A percentile compares a stretch with the other conserved stretches of the same genome.
Evolutionary conservation across 2,329 filamentous ascomycete genomes (phyloP).

Genomic region (Aotearoamyces nothofagi): DNA sequence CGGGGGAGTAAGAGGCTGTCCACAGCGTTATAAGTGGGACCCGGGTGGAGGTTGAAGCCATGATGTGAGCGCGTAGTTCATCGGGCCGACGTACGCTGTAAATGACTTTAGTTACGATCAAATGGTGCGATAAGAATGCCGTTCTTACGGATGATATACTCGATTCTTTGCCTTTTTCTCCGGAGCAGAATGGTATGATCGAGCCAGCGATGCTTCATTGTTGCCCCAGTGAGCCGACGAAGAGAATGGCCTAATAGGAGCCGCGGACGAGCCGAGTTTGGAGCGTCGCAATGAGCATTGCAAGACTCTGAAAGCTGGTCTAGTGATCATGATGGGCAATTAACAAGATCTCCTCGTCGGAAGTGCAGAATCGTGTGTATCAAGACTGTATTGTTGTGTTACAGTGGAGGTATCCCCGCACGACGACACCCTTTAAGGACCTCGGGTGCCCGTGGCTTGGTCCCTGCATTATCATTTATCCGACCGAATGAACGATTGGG

Average conservation of each 20-base stretch:
- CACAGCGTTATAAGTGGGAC: constrained; percentile 43
- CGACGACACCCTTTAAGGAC: too few relatives aligned
- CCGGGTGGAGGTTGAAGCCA: constrained; percentile 36
- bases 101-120: constrained; percentile 3
- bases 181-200: constrained; percentile 2
- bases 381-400: too few relatives aligned
- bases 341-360: too few relatives aligned
- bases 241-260: too few relatives aligned
- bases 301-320: not conserved
- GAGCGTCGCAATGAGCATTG: not conserved
- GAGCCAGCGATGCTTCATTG: too few relatives aligned
- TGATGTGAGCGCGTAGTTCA: constrained; percentile 38
- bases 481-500: too few relatives aligned
- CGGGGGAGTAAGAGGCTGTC: constrained; percentile 42
- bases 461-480: too few relatives aligned
- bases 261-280: constrained; percentile 8
- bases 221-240: too few relatives aligned
- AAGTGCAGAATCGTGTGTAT: too few relatives aligned
- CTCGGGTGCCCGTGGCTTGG: too few relatives aligned
- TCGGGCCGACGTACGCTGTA: constrained; percentile 36
- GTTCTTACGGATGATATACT: constrained; percentile 24
- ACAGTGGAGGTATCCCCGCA: too few relatives aligned
- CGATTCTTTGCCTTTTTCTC: constrained; percentile 21
- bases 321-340: not conserved
- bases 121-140: not conserved